These are phyloP conservation scores for Ceratocystis eucalypticola DNA, from an alignment of 2,329 filamentous ascomycete species.

Conservation along the genomic window DNA sequence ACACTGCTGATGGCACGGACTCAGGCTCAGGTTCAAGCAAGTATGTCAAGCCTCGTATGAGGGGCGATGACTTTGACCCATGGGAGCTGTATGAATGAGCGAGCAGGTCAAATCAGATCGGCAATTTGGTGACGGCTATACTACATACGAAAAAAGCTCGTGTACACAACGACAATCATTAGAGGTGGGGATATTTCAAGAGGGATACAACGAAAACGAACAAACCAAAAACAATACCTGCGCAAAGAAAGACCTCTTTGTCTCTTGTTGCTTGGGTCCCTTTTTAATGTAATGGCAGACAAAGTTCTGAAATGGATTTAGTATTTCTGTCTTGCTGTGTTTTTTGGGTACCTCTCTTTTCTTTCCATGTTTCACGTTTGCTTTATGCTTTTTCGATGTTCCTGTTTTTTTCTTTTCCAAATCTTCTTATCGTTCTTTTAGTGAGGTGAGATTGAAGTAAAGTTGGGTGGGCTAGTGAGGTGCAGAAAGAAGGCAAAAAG, in stretches of 20 bases:
- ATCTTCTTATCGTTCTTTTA: background rate
- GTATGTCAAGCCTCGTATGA: conserved; percentile 16
- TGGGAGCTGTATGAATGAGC: conserved; percentile 23
- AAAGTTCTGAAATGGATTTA: background rate
- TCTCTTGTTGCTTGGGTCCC: background rate
- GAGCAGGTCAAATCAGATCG: background rate
- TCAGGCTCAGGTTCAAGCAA: conserved; percentile 5
- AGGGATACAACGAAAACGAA: background rate
- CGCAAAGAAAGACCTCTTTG: too few species aligned
- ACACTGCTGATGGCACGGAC: conserved; percentile 13
- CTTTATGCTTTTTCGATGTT: background rate
- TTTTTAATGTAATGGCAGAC: background rate
- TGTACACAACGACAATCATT: conserved; percentile 2
- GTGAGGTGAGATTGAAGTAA: background rate
- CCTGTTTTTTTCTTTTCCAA: background rate
- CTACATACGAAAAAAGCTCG: conserved; percentile 1
- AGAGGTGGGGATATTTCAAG: conserved; percentile 3
- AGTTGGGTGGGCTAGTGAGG: too few species aligned
- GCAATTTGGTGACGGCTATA: background rate
- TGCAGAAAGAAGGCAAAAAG: too few species aligned
- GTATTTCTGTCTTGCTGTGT: background rate
- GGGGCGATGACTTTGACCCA: conserved; percentile 19
- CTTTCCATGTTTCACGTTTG: conserved; percentile 2
- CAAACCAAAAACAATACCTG: too few species aligned
- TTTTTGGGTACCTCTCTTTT: background rate